Evolutionary conservation across 2,329 filamentous ascomycete species (phyloP).

Genomic region (Ambrosiella beaveri): DNA sequence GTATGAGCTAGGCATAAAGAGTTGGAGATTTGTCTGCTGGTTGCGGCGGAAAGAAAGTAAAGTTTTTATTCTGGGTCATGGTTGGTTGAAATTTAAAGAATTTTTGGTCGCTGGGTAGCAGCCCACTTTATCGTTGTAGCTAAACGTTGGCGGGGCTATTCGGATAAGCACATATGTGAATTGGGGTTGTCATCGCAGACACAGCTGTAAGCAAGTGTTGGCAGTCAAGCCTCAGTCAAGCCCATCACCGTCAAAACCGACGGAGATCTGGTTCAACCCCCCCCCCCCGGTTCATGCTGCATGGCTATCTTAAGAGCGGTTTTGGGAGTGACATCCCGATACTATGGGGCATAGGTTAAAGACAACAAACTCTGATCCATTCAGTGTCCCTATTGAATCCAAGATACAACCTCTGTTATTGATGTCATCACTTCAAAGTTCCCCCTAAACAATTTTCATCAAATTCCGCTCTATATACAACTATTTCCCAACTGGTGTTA

Average conservation of each 20-base stretch:
- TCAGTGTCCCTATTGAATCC: too few species aligned
- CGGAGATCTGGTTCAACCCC: background rate
- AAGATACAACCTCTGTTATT: too few species aligned
- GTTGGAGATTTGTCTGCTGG: too few species aligned
- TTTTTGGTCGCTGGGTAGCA: conserved; percentile 3
- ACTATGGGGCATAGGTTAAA: background rate
- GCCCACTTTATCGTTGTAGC: conserved; percentile 4
- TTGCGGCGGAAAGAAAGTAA: background rate
- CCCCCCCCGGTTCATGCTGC: background rate
- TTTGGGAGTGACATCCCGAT: background rate
- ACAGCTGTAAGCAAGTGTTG: background rate
- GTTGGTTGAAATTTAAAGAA: conserved; percentile 7
- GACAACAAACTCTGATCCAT: background rate
- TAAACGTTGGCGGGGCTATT: background rate
- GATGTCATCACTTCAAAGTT: too few species aligned
- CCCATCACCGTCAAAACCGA: background rate
- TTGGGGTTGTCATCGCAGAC: background rate
- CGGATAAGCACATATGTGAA: background rate
- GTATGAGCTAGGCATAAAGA: too few species aligned
- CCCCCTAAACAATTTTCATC: background rate
- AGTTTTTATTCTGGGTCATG: background rate
- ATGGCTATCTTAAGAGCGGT: background rate
- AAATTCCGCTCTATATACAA: background rate
- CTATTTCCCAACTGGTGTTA: background rate
- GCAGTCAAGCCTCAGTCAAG: background rate